A percentile compares a stretch with the other conserved stretches of the same genome.
Evolutionary conservation across 2,329 filamentous ascomycete species (phyloP).

Genomic region (Monilinia laxa): DNA sequence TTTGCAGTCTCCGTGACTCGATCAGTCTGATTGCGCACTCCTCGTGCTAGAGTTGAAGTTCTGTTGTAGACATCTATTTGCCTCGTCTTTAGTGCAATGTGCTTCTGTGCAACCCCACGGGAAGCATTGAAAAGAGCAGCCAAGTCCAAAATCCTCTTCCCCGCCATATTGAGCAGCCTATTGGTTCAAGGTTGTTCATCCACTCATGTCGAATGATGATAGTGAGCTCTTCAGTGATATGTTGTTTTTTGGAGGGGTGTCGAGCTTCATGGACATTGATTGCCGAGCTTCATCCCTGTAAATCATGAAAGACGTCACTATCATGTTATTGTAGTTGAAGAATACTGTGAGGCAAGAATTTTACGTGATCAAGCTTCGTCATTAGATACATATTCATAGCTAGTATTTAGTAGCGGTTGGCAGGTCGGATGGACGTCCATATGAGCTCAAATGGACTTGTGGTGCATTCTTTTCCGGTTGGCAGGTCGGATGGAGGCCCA

Average conservation of each 20-base stretch:
- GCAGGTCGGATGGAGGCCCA: too few species aligned
- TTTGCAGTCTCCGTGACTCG: constrained; percentile 59
- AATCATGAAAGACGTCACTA: constrained; percentile 6
- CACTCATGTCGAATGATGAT: constrained; percentile 26
- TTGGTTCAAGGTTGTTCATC: constrained; percentile 21
- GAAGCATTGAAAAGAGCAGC: constrained; percentile 69
- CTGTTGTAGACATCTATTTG: constrained; percentile 63
- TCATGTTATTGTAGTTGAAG: background rate
- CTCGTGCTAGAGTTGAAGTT: constrained; percentile 64
- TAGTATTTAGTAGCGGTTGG: too few species aligned
- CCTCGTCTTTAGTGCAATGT: constrained; percentile 55
- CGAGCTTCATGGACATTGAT: constrained; percentile 1
- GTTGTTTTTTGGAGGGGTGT: constrained; percentile 1
- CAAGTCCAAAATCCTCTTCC: constrained; percentile 67
- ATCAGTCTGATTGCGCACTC: constrained; percentile 60
- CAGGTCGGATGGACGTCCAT: too few species aligned
- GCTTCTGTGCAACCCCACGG: constrained; percentile 63
- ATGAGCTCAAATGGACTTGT: too few species aligned
- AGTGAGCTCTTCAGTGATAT: background rate
- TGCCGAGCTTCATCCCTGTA: constrained; percentile 20
- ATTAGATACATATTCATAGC: too few species aligned
- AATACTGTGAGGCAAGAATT: too few species aligned
- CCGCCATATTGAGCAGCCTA: constrained; percentile 46
- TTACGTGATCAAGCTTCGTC: too few species aligned
- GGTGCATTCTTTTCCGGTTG: too few species aligned